Evolutionary conservation across 306 rosid species (phyloP), one percentile per base, ranked within the genome.

Genomic region (Clitoria ternatea): DNA sequence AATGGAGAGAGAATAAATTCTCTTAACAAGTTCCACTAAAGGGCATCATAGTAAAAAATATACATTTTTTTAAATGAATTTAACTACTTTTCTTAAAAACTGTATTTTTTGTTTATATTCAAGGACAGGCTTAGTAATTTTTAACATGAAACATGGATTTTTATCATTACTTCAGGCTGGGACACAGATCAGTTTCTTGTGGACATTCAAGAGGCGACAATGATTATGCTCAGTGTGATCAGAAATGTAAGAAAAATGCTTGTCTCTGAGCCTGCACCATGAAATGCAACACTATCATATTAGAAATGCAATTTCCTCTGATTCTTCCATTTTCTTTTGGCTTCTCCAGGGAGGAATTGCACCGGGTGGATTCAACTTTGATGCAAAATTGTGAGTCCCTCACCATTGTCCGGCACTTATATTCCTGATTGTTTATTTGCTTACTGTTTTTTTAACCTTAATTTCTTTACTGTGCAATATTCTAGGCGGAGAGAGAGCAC

Each of bases 331-430:
- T 19, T 43, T 42, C 23, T 24, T 40, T 22, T 33, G 7, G 68
- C 59, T 26, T 30, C 78, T 9, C 13, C 78, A 94, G 99, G 92
- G 88, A 19, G 99, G 97, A 57, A 42, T 91, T 54, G 96, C 99
- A 69, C 97, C 96, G 0, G 99, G 99, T 74, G 99, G 99, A 80
- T 94, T 94, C 91, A 94, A 94, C 81, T 94, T 94, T 32, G 99
- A 94, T 71, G 97, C 99, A 1, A 94, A 94, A 89, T 70, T 94
- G 97, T 91, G 27, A 77, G 96, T 85, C 43, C 69, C 36, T 42
- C 64, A 37, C 54, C 53, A 73, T 37, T 63, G 24, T 27, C 13
- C 3, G 30, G 10, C 70, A 57, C 66, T 52, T 32, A 2, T 17
- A 2, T 30, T 39, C 35, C 5, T 33, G 15, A 15, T 52, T 47